These are phyloP conservation scores for Camillea tinctor DNA, from an alignment of 2,329 filamentous ascomycete genomes.

Conservation along the genomic window DNA sequence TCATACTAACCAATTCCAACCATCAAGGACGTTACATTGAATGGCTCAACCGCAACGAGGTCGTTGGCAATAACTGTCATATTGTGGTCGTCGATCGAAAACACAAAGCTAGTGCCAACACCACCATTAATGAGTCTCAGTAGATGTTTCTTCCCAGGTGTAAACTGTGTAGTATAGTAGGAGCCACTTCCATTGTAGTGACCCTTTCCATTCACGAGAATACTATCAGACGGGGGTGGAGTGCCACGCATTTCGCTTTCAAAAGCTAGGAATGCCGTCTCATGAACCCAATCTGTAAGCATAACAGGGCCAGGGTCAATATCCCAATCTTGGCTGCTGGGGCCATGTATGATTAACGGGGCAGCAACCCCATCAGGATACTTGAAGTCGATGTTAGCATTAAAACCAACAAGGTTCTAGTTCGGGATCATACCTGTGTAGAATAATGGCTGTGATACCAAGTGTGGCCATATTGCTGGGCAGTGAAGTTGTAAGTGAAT, in stretches of 20 bases:
- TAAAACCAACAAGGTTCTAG: slow-evolving; percentile 12
- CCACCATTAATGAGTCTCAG: slow-evolving; percentile 46
- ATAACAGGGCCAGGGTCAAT: slow-evolving; percentile 47
- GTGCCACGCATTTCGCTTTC: slow-evolving; percentile 12
- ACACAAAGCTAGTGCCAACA: slow-evolving; percentile 42
- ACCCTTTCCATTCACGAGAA: slow-evolving; percentile 37
- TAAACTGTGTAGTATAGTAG: slow-evolving; percentile 31
- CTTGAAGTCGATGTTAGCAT: slow-evolving; percentile 30
- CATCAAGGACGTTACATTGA: slow-evolving; percentile 44
- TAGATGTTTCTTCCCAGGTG: slow-evolving; percentile 39
- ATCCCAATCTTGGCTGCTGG: slow-evolving; percentile 45
- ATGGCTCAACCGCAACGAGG: slow-evolving; percentile 48
- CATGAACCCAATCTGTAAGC: slow-evolving; percentile 48
- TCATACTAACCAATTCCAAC: slow-evolving; percentile 41
- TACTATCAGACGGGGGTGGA: slow-evolving; percentile 24
- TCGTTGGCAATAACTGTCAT: slow-evolving; percentile 48
- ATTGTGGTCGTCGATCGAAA: slow-evolving; percentile 47
- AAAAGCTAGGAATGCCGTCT: slow-evolving; percentile 19
- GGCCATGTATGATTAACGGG: slow-evolving; percentile 47
- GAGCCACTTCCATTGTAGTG: slow-evolving; percentile 16
- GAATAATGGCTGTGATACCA: slow-evolving; percentile 6
- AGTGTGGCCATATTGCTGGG: slow-evolving; percentile 36
- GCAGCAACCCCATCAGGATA: slow-evolving; percentile 46
- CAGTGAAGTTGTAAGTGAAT: slow-evolving; percentile 35
- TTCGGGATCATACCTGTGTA: background rate